Percentiles rank a stretch among this genome's conserved stretches.
Conservation (phyloP, 257 asterid species). For the Petunia secreta region DNA sequence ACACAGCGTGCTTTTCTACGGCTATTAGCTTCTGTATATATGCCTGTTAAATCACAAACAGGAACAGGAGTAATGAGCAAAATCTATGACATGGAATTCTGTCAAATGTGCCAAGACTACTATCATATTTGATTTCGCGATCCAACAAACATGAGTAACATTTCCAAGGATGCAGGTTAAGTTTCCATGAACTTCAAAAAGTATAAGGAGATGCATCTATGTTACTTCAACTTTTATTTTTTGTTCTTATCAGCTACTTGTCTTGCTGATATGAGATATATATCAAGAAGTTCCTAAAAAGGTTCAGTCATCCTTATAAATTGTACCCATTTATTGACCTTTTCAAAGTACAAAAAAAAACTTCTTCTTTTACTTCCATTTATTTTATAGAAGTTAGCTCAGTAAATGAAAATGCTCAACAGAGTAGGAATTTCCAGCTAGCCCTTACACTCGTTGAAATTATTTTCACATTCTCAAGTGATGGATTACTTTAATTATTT, state of each 20-base stretch:
- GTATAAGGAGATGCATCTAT: not conserved
- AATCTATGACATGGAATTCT: not conserved
- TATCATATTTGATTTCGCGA: constrained; percentile 15
- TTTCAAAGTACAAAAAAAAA: not conserved
- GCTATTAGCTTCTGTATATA: constrained; percentile 79
- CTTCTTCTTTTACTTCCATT: not conserved
- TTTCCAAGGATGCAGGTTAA: constrained; percentile 13
- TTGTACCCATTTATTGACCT: constrained; percentile 19
- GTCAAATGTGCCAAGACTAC: not conserved
- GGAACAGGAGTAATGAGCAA: constrained; percentile 31
- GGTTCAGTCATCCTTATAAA: not conserved
- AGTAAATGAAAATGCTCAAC: constrained; percentile 5
- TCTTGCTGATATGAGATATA: not conserved
- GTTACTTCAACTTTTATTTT: not conserved
- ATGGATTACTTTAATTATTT: not conserved
- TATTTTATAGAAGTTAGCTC: not conserved
- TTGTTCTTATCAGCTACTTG: not conserved
- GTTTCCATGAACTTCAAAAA: not conserved
- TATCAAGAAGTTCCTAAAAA: not conserved
- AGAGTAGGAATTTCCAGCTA: constrained; percentile 14
- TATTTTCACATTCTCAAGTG: not conserved
- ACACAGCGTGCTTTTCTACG: constrained; percentile 60
- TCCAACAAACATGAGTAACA: not conserved
- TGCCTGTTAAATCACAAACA: constrained; percentile 55
- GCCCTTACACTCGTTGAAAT: not conserved